phyloP scores from a whole-genome alignment of 2,329 filamentous ascomycete species.

The Alternaria angustiovoidea region DNA sequence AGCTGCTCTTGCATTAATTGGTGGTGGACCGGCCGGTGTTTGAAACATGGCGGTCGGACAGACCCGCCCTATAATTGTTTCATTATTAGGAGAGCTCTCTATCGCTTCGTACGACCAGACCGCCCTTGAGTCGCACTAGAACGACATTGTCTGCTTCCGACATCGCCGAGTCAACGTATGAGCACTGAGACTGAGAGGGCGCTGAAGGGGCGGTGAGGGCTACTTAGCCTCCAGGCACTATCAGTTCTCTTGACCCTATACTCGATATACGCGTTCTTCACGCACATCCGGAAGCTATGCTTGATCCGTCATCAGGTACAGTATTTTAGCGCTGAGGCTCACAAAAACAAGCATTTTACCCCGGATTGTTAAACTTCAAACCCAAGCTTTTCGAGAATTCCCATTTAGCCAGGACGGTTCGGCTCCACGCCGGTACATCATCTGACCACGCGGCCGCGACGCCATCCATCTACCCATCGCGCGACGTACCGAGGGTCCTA shows the following conservation, averaged over 20 bases:
- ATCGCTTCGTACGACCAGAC: neutral
- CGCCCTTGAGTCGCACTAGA: neutral
- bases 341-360: conserved; percentile 21
- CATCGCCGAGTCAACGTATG: neutral
- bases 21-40: neutral
- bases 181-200: neutral
- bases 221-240: neutral
- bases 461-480: conserved; percentile 12
- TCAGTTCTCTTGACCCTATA: neutral
- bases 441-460: conserved; percentile 20
- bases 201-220: neutral
- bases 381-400: conserved; percentile 12
- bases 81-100: neutral
- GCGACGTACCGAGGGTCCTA: conserved; percentile 17
- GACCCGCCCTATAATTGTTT: conserved; percentile 8
- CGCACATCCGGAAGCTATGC: conserved; percentile 7
- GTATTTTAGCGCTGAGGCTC: conserved; percentile 8
- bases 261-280: conserved; percentile 8
- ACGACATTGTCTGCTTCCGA: neutral
- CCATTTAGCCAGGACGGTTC: conserved; percentile 34
- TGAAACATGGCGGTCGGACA: neutral
- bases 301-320: neutral
- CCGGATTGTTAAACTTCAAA: conserved; percentile 18
- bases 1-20: neutral
- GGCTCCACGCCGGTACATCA: conserved; percentile 17